A percentile compares a stretch with the other conserved stretches of the same genome.
Conservation (phyloP, 352 stramenopile genomes). For the Globisporangium yorkense region DNA sequence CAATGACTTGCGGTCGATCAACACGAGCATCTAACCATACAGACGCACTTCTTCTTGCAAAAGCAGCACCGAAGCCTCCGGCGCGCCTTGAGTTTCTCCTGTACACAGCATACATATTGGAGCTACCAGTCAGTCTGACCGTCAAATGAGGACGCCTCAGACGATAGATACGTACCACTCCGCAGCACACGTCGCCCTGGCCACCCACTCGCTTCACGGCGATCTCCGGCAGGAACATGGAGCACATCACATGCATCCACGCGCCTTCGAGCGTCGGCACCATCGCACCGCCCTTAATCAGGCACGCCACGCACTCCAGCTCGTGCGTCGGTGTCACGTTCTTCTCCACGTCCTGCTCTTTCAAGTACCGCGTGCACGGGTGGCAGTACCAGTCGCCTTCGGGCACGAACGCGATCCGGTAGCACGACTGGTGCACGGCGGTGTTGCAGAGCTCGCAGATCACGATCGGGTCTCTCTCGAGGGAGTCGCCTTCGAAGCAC, state of each 20-base stretch:
- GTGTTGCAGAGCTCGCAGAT: constrained; percentile 72
- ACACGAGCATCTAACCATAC: not conserved
- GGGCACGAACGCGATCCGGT: constrained; percentile 55
- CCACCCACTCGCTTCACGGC: constrained; percentile 33
- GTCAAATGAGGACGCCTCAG: not conserved
- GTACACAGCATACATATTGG: not conserved
- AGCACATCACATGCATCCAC: constrained; percentile 77
- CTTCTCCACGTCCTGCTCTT: constrained; percentile 29
- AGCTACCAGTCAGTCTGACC: not conserved
- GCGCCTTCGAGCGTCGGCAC: constrained; percentile 33
- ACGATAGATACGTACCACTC: constrained; percentile 23
- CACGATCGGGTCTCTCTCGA: constrained; percentile 69
- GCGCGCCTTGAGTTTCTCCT: constrained; percentile 46
- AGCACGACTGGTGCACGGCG: constrained; percentile 79
- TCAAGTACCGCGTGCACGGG: constrained; percentile 51
- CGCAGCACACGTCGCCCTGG: constrained; percentile 52
- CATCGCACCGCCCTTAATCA: constrained; percentile 47
- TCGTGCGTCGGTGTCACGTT: constrained; percentile 51
- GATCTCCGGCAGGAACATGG: constrained; percentile 76
- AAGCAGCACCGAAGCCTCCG: constrained; percentile 66
- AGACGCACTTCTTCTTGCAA: constrained; percentile 52
- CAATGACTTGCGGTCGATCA: not conserved
- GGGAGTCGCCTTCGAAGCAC: constrained; percentile 57
- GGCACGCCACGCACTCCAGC: constrained; percentile 46
- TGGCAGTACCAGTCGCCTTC: constrained; percentile 77